Evolutionary conservation across 2,329 filamentous ascomycete genomes (phyloP), one percentile per base, ranked within the genome.

Genomic region (Venturia pyrina): DNA sequence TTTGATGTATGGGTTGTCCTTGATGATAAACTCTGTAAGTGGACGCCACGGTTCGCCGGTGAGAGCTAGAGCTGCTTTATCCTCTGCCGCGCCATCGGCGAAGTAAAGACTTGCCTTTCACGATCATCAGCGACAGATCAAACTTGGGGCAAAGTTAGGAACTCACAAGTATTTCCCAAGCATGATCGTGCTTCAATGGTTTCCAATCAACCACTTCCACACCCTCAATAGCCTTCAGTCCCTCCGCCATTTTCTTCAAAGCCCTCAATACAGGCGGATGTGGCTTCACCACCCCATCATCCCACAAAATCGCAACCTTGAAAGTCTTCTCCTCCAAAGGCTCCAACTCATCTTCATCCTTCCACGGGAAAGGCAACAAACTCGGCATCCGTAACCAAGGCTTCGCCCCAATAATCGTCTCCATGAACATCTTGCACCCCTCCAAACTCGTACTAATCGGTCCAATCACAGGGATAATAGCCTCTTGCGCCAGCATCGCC

Each of bases 241-340:
- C 78, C 2, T 76, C 73, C 0, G 78, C 78, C 0, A 83, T 75
- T 6, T 77, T 72, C 2, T 75, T 73, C 11, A 90, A 72, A 0
- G 85, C 87, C 6, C 86, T 79, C 0, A 79, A 75, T 3, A 90
- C 80, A 0, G 88, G 88, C 2, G 88, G 87, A 63, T 89, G 88
- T 0, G 88, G 88, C 6, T 75, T 79, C 5, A 89, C 87, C 62
- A 86, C 79, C 11, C 82, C 84, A 71, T 90, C 88, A 72, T 87
- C 78, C 81, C 83, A 86, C 74, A 89, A 78, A 41, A 90, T 82
- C 5, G 78, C 87, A 64, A 90, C 77, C 56, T 78, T 82, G 32
- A 89, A 73, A 64, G 73, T 72, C 70, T 65, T 46, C 64, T 46
- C 70, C 69, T 62, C 57, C 17, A 34, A 44, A 68, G 34, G 48